Percentiles rank a stretch among this genome's conserved stretches.
Evolutionary conservation across 169 alveolate species (phyloP).

Genomic region (Plasmodium fragile): DNA sequence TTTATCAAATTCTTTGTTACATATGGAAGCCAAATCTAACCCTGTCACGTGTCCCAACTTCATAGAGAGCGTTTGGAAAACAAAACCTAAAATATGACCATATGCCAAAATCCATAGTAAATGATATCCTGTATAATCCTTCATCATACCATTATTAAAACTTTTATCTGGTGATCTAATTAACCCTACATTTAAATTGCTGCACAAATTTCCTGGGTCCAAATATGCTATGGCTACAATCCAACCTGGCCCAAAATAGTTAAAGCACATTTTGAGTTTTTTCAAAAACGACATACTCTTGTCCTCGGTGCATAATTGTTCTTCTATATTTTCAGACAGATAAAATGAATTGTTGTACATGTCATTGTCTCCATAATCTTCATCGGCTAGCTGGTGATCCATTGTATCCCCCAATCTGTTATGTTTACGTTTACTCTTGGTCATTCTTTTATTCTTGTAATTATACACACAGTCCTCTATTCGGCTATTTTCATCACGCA

Average conservation of each 20-base stretch:
- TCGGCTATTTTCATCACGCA: not conserved
- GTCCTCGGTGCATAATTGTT: not conserved
- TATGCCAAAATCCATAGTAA: conserved; percentile 80
- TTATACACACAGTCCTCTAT: not conserved
- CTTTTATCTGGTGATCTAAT: conserved; percentile 40
- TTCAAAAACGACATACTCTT: not conserved
- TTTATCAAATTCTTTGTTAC: conserved; percentile 63
- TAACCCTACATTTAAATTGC: conserved; percentile 81
- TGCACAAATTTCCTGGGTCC: conserved; percentile 85
- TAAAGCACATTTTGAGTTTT: conserved; percentile 68
- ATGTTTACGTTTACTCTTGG: conserved; percentile 1
- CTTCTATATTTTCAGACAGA: conserved; percentile 21
- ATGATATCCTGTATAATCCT: conserved; percentile 77
- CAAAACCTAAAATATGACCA: conserved; percentile 80
- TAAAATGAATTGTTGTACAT: conserved; percentile 15
- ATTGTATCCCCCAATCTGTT: not conserved
- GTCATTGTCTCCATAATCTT: not conserved
- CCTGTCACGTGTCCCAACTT: conserved; percentile 83
- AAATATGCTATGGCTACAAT: conserved; percentile 83
- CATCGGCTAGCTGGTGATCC: not conserved
- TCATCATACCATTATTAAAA: not conserved
- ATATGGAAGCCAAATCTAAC: conserved; percentile 78
- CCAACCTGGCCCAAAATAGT: conserved; percentile 85
- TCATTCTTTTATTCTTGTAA: not conserved
- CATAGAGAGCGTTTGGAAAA: conserved; percentile 79